Evolutionary conservation across 2,329 filamentous ascomycete species (phyloP).

Genomic region (Colletotrichum siamense): DNA sequence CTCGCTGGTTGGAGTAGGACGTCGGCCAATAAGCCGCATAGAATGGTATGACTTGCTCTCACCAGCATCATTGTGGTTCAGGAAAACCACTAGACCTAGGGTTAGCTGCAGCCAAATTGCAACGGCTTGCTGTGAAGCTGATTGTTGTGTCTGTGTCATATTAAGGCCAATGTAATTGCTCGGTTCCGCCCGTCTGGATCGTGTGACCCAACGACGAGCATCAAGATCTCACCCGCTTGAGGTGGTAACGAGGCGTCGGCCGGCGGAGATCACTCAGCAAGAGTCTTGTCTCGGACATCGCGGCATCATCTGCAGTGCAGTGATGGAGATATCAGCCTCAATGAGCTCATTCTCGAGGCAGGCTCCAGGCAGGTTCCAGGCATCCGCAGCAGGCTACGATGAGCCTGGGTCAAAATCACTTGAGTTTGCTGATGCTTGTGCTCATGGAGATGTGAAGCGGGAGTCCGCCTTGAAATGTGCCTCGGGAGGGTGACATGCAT

Average conservation of each 20-base stretch:
- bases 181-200: background rate
- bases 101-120: background rate
- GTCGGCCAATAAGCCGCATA: conserved; percentile 8
- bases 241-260: background rate
- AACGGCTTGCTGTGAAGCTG: background rate
- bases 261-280: background rate
- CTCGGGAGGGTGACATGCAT: background rate
- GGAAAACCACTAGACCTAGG: background rate
- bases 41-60: background rate
- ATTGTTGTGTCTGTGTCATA: background rate
- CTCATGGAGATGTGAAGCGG: background rate
- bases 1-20: background rate
- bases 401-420: background rate
- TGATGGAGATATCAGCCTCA: background rate
- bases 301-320: background rate
- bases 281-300: background rate
- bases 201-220: background rate
- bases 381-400: background rate
- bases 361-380: background rate
- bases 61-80: background rate
- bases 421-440: background rate
- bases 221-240: background rate
- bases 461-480: background rate
- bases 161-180: background rate
- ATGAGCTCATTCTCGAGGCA: background rate